Percentiles rank a stretch among this genome's conserved stretches.
Evolutionary conservation across 2,329 filamentous ascomycete genomes (phyloP).

Genomic region (Rhinocladiella mackenziei): DNA sequence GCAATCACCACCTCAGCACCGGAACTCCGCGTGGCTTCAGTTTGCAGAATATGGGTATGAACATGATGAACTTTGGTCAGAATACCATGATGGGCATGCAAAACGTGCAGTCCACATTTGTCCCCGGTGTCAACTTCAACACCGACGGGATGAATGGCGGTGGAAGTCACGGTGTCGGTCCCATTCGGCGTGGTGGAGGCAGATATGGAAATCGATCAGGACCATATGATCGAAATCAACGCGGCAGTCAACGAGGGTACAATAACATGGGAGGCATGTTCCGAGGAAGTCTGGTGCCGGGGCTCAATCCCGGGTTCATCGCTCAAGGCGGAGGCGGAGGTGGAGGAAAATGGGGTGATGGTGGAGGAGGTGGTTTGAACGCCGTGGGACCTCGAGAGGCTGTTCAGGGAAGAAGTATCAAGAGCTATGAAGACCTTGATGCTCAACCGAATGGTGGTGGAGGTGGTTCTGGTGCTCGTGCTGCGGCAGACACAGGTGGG

Average conservation of each 20-base stretch:
- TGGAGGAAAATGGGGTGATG: conserved; percentile 66
- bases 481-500: conserved; percentile 15
- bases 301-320: conserved; percentile 43
- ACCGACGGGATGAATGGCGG: conserved; percentile 46
- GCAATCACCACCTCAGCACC: conserved; percentile 64
- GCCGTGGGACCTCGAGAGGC: conserved; percentile 84
- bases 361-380: conserved; percentile 64
- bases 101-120: conserved; percentile 34
- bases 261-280: conserved; percentile 35
- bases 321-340: conserved; percentile 45
- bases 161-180: conserved; percentile 55
- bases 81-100: conserved; percentile 35
- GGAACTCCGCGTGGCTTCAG: conserved; percentile 93
- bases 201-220: conserved; percentile 62
- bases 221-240: conserved; percentile 59
- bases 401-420: conserved; percentile 84
- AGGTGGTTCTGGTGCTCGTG: conserved; percentile 31
- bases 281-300: conserved; percentile 37
- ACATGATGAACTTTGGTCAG: conserved; percentile 55
- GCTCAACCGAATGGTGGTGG: conserved; percentile 48
- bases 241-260: conserved; percentile 33
- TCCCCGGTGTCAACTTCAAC: conserved; percentile 40
- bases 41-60: conserved; percentile 59
- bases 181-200: conserved; percentile 64
- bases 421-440: conserved; percentile 97